phyloP scores from a whole-genome alignment of 2,329 filamentous ascomycete species.

The Xylaria arbuscula region DNA sequence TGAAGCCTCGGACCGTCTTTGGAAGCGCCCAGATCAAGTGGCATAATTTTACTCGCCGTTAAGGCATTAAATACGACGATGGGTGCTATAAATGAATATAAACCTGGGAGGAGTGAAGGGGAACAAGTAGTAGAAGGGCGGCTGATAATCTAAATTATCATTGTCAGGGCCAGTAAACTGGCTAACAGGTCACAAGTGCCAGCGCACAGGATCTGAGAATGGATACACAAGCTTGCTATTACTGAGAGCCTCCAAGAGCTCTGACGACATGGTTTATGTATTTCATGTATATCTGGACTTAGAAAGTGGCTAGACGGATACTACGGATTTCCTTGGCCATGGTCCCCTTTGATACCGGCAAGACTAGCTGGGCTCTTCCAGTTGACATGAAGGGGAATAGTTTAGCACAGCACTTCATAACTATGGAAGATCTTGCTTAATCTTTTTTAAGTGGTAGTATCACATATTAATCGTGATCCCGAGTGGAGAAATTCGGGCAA shows the following conservation, averaged over 20 bases:
- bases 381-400: background rate
- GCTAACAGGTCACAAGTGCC: background rate
- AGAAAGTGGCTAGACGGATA: background rate
- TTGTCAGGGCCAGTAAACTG: background rate
- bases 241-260: background rate
- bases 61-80: background rate
- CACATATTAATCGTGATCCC: slow-evolving; percentile 49
- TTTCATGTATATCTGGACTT: background rate
- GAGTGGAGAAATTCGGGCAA: slow-evolving; percentile 49
- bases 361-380: background rate
- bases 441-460: slow-evolving; percentile 39
- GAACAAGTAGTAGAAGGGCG: background rate
- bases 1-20: slow-evolving; percentile 40
- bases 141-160: background rate
- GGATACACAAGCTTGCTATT: background rate
- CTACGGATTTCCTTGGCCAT: too few species aligned
- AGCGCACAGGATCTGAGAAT: background rate
- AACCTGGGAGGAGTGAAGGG: background rate
- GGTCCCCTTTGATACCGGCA: background rate
- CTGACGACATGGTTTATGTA: background rate
- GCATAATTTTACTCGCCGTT: slow-evolving; percentile 5
- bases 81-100: background rate
- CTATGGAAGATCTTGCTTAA: slow-evolving; percentile 7
- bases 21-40: slow-evolving; percentile 40
- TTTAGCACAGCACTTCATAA: slow-evolving; percentile 2